Percentiles rank a stretch among this genome's conserved stretches.
phyloP scores from a whole-genome alignment of 129 eudicot genomes.

The Rutidosis leptorrhynchoides region DNA sequence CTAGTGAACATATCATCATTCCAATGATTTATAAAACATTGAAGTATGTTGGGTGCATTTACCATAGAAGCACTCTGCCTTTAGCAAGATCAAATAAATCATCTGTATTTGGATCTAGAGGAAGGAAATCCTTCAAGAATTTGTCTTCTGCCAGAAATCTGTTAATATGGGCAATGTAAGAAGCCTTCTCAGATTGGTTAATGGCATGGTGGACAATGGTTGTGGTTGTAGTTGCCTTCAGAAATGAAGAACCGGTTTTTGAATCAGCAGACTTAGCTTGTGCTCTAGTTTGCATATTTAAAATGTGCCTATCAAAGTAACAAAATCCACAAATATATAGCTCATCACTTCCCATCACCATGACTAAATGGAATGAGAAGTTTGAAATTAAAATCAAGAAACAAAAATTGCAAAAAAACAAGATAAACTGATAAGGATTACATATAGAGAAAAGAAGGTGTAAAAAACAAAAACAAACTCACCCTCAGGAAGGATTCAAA shows the following conservation, averaged over 20 bases:
- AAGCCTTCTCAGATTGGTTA: slow-evolving; percentile 54
- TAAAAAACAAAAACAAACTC: background rate
- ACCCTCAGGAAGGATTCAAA: slow-evolving; percentile 74
- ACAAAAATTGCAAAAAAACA: no score
- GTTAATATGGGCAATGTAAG: slow-evolving; percentile 59
- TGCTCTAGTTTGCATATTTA: slow-evolving; percentile 51
- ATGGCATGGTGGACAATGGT: slow-evolving; percentile 60
- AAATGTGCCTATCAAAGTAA: background rate
- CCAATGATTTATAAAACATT: background rate
- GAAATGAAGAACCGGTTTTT: slow-evolving; percentile 51
- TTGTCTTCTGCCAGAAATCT: slow-evolving; percentile 58
- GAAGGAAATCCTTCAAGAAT: slow-evolving; percentile 52
- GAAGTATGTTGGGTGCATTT: background rate
- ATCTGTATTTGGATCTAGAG: slow-evolving; percentile 46
- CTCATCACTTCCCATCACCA: no score
- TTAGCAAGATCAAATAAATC: slow-evolving; percentile 48
- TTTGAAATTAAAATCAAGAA: no score
- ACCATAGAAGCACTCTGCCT: slow-evolving; percentile 66
- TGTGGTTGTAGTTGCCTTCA: slow-evolving; percentile 51
- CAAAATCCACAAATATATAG: no score
- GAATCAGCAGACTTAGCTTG: slow-evolving; percentile 40
- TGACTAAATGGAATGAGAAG: no score
- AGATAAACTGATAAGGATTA: no score
- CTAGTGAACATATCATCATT: background rate
- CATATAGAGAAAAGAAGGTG: background rate